Percentiles rank a stretch among this genome's conserved stretches.
phyloP scores from a whole-genome alignment of 306 rosid species.

The Quercus mongolica region DNA sequence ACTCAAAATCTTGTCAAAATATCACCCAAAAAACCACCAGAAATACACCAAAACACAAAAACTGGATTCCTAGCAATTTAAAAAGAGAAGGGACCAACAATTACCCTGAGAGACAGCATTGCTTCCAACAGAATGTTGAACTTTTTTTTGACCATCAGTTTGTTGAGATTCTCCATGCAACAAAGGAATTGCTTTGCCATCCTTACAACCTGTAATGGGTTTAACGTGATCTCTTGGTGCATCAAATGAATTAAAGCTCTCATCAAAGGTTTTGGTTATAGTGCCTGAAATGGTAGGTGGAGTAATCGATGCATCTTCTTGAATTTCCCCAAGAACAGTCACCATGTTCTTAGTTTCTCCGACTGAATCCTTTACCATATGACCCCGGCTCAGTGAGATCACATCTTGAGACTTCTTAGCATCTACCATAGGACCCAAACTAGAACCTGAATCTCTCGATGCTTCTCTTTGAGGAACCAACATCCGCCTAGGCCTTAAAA shows the following conservation, averaged over 20 bases:
- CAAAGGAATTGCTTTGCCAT: constrained; percentile 19
- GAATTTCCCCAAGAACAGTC: constrained; percentile 31
- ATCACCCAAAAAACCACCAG: constrained; percentile 12
- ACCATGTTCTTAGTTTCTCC: constrained; percentile 24
- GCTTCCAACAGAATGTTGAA: constrained; percentile 45
- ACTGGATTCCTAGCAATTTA: background rate
- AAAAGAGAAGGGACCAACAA: constrained; percentile 9
- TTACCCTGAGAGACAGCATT: constrained; percentile 54
- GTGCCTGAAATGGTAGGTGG: constrained; percentile 42
- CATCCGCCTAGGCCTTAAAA: constrained; percentile 61
- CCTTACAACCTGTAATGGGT: constrained; percentile 24
- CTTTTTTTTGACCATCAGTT: constrained; percentile 48
- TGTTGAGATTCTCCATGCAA: constrained; percentile 41
- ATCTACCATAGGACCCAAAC: constrained; percentile 14
- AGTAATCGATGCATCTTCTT: constrained; percentile 46
- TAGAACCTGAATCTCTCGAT: constrained; percentile 26
- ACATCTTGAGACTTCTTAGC: constrained; percentile 21
- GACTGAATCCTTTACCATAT: constrained; percentile 34
- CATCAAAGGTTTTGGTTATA: constrained; percentile 43
- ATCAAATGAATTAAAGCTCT: constrained; percentile 23
- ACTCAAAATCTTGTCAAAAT: background rate
- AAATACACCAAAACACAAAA: background rate
- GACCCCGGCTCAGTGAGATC: constrained; percentile 23
- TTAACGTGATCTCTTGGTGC: constrained; percentile 34
- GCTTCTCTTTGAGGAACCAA: constrained; percentile 42